Percentiles rank a stretch among this genome's conserved stretches.
Conservation (phyloP, 2,329 filamentous ascomycete genomes). For the Xylariaceae sp. region DNA sequence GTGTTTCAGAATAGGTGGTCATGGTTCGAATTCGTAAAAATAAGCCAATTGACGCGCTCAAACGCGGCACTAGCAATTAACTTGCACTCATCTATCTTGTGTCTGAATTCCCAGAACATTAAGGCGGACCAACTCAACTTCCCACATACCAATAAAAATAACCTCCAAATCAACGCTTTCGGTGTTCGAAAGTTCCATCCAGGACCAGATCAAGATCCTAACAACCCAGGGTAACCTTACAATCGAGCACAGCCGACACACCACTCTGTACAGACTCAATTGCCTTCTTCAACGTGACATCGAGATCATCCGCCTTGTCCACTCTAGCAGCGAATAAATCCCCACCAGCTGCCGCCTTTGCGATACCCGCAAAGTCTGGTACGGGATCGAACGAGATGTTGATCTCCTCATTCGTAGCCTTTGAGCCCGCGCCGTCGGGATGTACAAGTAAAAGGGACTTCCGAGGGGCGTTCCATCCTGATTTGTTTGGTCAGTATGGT, state of each 20-base stretch:
- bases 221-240: constrained; percentile 15
- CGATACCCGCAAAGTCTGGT: constrained; percentile 60
- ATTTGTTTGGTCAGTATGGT: constrained; percentile 5
- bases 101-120: too few species aligned
- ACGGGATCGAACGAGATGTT: constrained; percentile 59
- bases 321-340: constrained; percentile 50
- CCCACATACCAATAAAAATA: too few species aligned
- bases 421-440: constrained; percentile 53
- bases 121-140: too few species aligned
- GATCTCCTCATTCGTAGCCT: constrained; percentile 58
- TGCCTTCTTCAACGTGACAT: constrained; percentile 46
- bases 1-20: too few species aligned
- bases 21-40: too few species aligned
- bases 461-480: constrained; percentile 59
- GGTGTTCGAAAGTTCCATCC: too few species aligned
- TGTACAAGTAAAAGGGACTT: constrained; percentile 57
- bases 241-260: constrained; percentile 49
- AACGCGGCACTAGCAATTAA: too few species aligned
- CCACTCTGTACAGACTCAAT: constrained; percentile 51
- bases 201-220: neutral
- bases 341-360: constrained; percentile 57
- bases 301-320: constrained; percentile 45
- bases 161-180: too few species aligned
- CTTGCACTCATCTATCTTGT: too few species aligned
- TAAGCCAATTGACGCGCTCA: too few species aligned